Evolutionary conservation across 345 rosid genomes (phyloP).

Genomic region (Aquilaria yunnanensis): DNA sequence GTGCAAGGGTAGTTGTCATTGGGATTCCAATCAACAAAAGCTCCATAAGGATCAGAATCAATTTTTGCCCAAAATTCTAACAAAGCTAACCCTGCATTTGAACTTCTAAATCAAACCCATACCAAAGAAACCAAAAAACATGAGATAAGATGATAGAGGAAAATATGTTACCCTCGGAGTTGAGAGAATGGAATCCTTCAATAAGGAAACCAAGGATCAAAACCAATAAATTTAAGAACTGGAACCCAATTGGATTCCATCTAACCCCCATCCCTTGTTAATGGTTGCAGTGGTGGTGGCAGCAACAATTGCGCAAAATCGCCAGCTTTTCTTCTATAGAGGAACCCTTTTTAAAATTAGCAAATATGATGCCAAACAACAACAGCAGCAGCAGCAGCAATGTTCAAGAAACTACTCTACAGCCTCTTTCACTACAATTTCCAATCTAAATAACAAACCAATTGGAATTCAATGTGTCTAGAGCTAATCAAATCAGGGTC

Average conservation of each 20-base stretch:
- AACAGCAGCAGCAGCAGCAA: conserved; percentile 13
- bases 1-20: conserved; percentile 45
- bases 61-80: conserved; percentile 59
- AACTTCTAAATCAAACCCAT: conserved; percentile 15
- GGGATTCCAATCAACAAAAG: conserved; percentile 59
- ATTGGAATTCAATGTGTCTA: conserved; percentile 16
- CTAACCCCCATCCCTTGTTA: conserved; percentile 62
- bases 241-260: conserved; percentile 66
- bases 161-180: conserved; percentile 48
- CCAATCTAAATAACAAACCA: conserved; percentile 27
- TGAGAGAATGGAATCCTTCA: conserved; percentile 42
- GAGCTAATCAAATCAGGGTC: conserved; percentile 45
- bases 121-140: not conserved
- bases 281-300: conserved; percentile 35
- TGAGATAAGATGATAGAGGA: conserved; percentile 6
- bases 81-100: conserved; percentile 55
- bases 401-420: conserved; percentile 1
- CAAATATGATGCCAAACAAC: conserved; percentile 9
- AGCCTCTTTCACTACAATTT: conserved; percentile 10
- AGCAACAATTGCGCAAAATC: conserved; percentile 35
- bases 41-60: conserved; percentile 62
- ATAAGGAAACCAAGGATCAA: conserved; percentile 35
- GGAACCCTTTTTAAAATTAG: conserved; percentile 14
- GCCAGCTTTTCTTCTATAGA: conserved; percentile 50
- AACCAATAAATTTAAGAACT: conserved; percentile 42